Evolutionary conservation across 495 filamentous ascomycete genomes (phyloP), one percentile per base, ranked within the genome.

Genomic region (Letharia lupina): DNA sequence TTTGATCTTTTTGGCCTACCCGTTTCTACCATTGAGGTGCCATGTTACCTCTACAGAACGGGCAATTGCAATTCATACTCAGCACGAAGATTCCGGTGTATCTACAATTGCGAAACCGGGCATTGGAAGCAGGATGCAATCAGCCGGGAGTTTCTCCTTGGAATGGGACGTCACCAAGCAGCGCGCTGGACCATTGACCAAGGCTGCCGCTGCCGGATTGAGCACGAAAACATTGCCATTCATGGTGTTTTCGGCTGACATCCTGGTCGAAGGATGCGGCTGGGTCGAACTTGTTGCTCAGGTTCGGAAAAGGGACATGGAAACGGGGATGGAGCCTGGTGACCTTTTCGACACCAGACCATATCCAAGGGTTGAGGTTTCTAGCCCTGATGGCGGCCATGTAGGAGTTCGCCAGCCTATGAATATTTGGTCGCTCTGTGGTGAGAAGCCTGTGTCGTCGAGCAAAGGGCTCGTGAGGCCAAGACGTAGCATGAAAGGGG

Each of bases 251-350:
- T 82, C 86, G 9, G 82, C 88, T 0, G 94, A 99, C 73, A 84
- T 99, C 47, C 77, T 99, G 11, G 86, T 99, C 45, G 91, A 96
- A 70, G 90, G 93, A 28, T 86, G 87, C 50, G 94, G 94, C 4
- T 99, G 95, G 93, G 82, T 99, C 11, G 94, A 99, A 74, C 74
- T 99, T 28, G 87, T 84, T 9, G 86, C 87, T 18, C 93, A 98
- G 75, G 82, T 94, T 11, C 85, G 93, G 33, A 82, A 81, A 35
- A 83, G 77, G 66, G 67, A 73, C 39, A 61, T 70, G 5, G 42
- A 64, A 47, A 71, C 31, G 31, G 52, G n/a, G 11, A 40, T 28
- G 52, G 56, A 65, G 41, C 59, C 35, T 16, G 42, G 37, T 60
- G 31, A 52, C 4, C 63, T 52, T 58, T 60, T 67, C 10, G 74